Conservation (phyloP, 257 asterid species). For the Ilex aquifolium region DNA sequence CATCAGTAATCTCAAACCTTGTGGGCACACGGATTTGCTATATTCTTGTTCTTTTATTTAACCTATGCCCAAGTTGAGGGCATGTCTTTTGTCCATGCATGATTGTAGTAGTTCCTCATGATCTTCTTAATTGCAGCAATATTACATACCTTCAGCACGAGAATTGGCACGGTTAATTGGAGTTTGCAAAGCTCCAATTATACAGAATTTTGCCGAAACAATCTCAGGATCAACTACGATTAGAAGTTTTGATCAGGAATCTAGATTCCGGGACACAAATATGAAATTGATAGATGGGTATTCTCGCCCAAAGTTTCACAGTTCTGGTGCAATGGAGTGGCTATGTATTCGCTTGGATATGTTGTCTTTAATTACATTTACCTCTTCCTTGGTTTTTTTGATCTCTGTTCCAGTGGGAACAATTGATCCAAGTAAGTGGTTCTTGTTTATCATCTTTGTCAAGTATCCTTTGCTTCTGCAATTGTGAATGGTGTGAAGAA, state of each 20-base stretch:
- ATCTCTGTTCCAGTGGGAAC: neutral
- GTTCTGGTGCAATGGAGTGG: constrained; percentile 1
- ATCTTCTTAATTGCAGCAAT: neutral
- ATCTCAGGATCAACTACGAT: constrained; percentile 4
- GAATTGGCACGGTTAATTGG: constrained; percentile 2
- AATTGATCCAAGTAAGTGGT: neutral
- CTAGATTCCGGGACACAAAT: neutral
- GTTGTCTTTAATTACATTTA: neutral
- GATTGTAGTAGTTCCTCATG: neutral
- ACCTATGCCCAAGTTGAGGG: too few species aligned
- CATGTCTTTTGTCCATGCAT: too few species aligned
- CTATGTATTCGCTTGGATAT: neutral
- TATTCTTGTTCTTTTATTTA: too few species aligned
- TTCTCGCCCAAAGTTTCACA: neutral
- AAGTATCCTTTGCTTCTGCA: neutral
- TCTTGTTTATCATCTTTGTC: neutral
- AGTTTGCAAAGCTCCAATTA: neutral
- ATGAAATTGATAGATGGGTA: neutral
- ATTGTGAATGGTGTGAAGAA: neutral
- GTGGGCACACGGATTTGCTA: too few species aligned
- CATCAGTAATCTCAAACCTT: too few species aligned
- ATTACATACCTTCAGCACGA: constrained; percentile 1
- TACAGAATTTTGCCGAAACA: constrained; percentile 1
- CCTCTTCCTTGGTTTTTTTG: neutral
- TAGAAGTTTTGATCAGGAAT: constrained; percentile 4